A percentile compares a stretch with the other conserved stretches of the same genome.
Evolutionary conservation across 495 filamentous ascomycete species (phyloP).

Genomic region (Xylaria cubensis): DNA sequence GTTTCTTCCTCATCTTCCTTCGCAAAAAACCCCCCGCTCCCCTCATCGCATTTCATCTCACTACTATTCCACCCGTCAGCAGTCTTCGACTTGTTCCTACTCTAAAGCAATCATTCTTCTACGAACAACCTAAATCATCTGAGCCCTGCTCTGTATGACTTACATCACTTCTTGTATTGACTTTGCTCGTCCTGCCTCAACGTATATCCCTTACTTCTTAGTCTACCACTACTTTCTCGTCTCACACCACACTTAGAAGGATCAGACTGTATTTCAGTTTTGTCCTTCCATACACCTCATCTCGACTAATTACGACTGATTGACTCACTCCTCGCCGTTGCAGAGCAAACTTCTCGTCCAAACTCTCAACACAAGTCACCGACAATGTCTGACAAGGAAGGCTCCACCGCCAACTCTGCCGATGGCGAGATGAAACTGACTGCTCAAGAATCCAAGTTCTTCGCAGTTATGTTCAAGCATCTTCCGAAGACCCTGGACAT

Average conservation of each 20-base stretch:
- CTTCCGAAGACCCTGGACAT: slow-evolving; percentile 28
- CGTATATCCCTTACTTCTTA: neutral
- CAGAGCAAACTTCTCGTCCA: neutral
- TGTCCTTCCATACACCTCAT: neutral
- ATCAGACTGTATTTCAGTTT: neutral
- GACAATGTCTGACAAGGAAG: slow-evolving; percentile 10
- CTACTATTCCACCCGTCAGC: neutral
- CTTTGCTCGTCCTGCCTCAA: neutral
- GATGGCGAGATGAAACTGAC: slow-evolving; percentile 2
- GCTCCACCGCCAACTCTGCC: neutral
- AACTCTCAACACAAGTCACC: neutral
- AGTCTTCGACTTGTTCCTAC: neutral
- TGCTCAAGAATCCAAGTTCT: slow-evolving; percentile 30
- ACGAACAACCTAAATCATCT: neutral
- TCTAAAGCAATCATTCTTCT: neutral
- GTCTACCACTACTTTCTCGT: neutral
- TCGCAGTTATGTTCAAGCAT: slow-evolving; percentile 28
- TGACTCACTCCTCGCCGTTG: neutral
- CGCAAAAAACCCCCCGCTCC: neutral
- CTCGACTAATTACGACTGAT: neutral
- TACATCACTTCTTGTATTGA: neutral
- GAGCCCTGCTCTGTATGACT: neutral
- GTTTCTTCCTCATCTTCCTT: neutral
- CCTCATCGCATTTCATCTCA: neutral
- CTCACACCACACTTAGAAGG: neutral